Base-by-base conservation (phyloP, 1,284 basidiomycete species). In the Leccinum pachyderme region DNA sequence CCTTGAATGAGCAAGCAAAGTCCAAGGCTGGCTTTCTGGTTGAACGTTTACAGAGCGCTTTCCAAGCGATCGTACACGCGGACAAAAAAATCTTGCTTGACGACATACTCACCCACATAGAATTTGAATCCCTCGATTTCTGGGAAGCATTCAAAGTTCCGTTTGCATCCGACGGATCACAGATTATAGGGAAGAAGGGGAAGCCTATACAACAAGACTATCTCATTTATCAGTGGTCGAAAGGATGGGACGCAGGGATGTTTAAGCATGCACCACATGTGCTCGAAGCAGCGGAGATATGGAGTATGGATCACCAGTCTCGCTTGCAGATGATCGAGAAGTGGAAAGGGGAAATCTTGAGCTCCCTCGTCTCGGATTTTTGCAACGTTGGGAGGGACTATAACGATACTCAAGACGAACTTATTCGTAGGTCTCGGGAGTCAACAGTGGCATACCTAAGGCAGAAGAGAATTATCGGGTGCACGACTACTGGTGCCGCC, bases 401-500 rank as follows among this genome's bases (percentile, higher is more conserved):
- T 59, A 83, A 84, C 52, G 62, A 59, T 3, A 64, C 60, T 18
- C 72, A 76, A 15, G 67, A 68, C 2, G 57, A 73, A 13, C 52
- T 84, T 8, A 61, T 66, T 0, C 69, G 69, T n/a, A 74, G 72
- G 31, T 79, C 70, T 43, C 61, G 60, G 2, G 71, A 78, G 53
- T 72, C 69, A 5, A 73, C 73, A 1, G 67, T 66, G 1, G 67
- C 60, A 0, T 61, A 77, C 5, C 61, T 87, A 18, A 64, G 62
- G n/a, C 63, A 51, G 39, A 84, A 82, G 66, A 73, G 79, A n/a
- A 81, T 87, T 51, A 81, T 87, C 12, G 85, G 77, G 0, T 86
- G 84, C 57, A 87, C 84, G 0, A 86, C 85, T 0, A 87, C 84
- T 0, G 85, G 76, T 2, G 86, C 86, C 0, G 84, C 86, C 2